Conservation (phyloP, 2,329 filamentous ascomycete species). For the Claviceps fusiformis region DNA sequence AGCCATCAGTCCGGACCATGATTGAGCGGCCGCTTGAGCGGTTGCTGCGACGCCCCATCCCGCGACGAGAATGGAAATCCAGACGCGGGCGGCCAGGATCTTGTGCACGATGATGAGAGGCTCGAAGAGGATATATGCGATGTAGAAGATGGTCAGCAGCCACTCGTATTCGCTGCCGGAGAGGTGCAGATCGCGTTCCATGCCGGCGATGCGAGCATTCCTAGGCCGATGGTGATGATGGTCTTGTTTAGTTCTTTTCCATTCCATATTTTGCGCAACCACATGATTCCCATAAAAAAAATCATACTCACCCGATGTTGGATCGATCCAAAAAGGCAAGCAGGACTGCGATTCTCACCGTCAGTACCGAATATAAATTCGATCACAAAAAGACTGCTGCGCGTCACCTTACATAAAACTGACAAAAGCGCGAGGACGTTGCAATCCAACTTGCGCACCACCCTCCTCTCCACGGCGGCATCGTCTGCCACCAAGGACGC, state of each 20-base stretch:
- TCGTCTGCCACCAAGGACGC: background rate
- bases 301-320: constrained; percentile 8
- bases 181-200: constrained; percentile 10
- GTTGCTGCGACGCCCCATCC: constrained; percentile 13
- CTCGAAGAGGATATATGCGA: constrained; percentile 9
- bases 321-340: constrained; percentile 11
- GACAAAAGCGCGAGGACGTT: constrained; percentile 1
- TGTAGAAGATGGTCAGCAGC: constrained; percentile 13
- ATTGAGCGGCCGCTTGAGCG: constrained; percentile 29
- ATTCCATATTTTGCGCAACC: background rate
- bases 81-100: constrained; percentile 3
- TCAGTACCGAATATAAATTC: background rate
- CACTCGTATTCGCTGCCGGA: constrained; percentile 10
- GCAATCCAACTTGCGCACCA: constrained; percentile 1
- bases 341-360: constrained; percentile 3
- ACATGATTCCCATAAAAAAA: background rate
- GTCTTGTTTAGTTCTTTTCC: background rate
- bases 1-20: constrained; percentile 30
- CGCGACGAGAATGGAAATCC: constrained; percentile 4
- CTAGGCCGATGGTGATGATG: constrained; percentile 1
- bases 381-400: background rate
- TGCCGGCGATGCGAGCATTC: constrained; percentile 12
- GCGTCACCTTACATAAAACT: background rate
- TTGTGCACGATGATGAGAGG: constrained; percentile 7
- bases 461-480: background rate